phyloP scores from a whole-genome alignment of 2,329 filamentous ascomycete species.

The Cladosporium sp. region DNA sequence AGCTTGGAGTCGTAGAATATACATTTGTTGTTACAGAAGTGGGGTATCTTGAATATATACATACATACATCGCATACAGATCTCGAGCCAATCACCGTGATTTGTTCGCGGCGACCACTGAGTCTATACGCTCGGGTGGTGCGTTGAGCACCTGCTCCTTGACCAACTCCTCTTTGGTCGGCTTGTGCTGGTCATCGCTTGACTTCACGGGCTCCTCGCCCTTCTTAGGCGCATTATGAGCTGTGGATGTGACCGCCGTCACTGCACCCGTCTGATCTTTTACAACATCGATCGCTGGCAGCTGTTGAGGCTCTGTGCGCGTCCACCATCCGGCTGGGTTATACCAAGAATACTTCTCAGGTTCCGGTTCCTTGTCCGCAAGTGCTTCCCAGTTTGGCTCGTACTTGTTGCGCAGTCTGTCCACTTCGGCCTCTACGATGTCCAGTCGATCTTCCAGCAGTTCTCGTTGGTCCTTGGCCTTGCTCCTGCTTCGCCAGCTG shows the following conservation, averaged over 20 bases:
- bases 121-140: constrained; percentile 26
- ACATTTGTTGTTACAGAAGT: constrained; percentile 23
- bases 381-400: constrained; percentile 37
- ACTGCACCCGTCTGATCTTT: neutral
- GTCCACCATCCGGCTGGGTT: constrained; percentile 34
- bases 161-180: constrained; percentile 18
- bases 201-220: neutral
- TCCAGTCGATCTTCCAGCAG: constrained; percentile 62
- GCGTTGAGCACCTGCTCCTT: constrained; percentile 13
- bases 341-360: constrained; percentile 35
- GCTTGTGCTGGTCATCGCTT: constrained; percentile 19
- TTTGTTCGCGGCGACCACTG: constrained; percentile 29
- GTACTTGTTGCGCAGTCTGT: constrained; percentile 39
- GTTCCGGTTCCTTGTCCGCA: constrained; percentile 38
- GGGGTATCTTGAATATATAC: constrained; percentile 28
- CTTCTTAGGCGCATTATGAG: neutral
- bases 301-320: constrained; percentile 25
- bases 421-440: constrained; percentile 55
- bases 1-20: constrained; percentile 11
- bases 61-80: constrained; percentile 16
- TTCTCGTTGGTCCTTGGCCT: constrained; percentile 61
- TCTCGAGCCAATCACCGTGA: constrained; percentile 27
- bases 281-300: constrained; percentile 1
- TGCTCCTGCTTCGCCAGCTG: constrained; percentile 61
- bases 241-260: neutral